Conservation (phyloP, 495 filamentous ascomycete genomes). For the Tetracladium marchalianum region DNA sequence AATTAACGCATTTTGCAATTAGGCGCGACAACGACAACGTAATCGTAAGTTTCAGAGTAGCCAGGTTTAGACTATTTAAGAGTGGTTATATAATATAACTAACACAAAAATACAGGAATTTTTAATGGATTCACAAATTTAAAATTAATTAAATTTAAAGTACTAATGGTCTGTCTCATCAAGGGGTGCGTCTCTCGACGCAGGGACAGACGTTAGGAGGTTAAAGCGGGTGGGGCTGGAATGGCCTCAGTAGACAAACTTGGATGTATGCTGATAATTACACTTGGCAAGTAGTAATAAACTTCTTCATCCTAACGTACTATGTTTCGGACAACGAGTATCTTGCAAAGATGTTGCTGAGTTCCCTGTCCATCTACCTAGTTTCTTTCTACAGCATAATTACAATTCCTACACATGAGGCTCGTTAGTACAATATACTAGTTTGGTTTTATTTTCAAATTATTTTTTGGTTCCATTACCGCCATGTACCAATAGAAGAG, state of each 20-base stretch:
- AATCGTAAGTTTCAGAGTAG: slow-evolving; percentile 21
- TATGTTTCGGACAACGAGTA: too few species aligned
- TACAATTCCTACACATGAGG: too few species aligned
- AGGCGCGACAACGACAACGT: slow-evolving; percentile 18
- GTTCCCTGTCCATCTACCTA: too few species aligned
- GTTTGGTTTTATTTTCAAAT: too few species aligned
- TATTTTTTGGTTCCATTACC: too few species aligned
- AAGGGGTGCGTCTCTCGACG: slow-evolving; percentile 13
- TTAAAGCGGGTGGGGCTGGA: slow-evolving; percentile 3
- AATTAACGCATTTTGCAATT: slow-evolving; percentile 18
- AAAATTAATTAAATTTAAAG: slow-evolving; percentile 16
- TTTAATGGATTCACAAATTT: slow-evolving; percentile 11
- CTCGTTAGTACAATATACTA: too few species aligned
- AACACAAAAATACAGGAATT: slow-evolving; percentile 16
- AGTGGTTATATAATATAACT: slow-evolving; percentile 18
- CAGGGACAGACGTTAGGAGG: slow-evolving; percentile 11
- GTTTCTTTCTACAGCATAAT: too few species aligned
- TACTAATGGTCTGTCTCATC: slow-evolving; percentile 18
- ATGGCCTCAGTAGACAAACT: slow-evolving; percentile 6
- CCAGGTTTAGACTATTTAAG: slow-evolving; percentile 13
- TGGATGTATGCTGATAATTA: slow-evolving; percentile 3
- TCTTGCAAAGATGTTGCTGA: too few species aligned
- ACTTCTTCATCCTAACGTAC: too few species aligned
- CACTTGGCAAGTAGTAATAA: slow-evolving; percentile 1
- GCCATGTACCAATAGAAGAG: too few species aligned